Evolutionary conservation across 768 basidiomycete genomes (phyloP), one percentile per base, ranked within the genome.

Genomic region (Serendipita vermifera): DNA sequence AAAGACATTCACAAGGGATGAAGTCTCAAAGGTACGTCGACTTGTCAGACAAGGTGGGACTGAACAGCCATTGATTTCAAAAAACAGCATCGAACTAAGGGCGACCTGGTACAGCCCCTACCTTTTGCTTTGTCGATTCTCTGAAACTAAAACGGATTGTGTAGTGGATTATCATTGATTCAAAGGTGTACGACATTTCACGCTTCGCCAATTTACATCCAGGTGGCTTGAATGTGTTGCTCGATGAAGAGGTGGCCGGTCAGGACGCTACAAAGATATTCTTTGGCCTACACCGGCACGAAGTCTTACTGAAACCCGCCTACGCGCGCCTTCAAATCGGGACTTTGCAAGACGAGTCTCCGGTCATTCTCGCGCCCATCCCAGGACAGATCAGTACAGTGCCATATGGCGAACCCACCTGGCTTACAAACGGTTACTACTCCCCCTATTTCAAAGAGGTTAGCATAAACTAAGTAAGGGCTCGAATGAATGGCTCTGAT

Each of bases 341-440:
- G n/a, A 71, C 68, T 11, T 73, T 93, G 56, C 87, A 80, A 41
- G 46, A 51, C 11, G 75, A 85, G 70, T 67, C 76, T 62, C 74
- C 74, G 20, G 65, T 72, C 57, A 77, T 89, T 40, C 64, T 72
- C 48, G 66, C 72, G 27, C 75, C 72, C 17, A 66, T 70, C 15
- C 64, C 70, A 4, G 90, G 87, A 14, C 76, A 74, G 54, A 62
- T 86, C 51, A 87, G 84, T 60, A 70, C 72, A 36, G 83, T 94
- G 0, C 92, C 93, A 0, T 94, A 92, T 67, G 88, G 81, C 0
- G 92, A 96, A 65, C 86, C 92, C 3, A 83, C 80, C 2, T 94
- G 90, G 87, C 68, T 92, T 54, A 71, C 75, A 0, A 60, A 73
- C 3, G 85, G 82, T 15, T 91, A 80, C 71, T 73, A 82, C 64